phyloP scores from a whole-genome alignment of 352 stramenopile genomes.

The Globisporangium solare region DNA sequence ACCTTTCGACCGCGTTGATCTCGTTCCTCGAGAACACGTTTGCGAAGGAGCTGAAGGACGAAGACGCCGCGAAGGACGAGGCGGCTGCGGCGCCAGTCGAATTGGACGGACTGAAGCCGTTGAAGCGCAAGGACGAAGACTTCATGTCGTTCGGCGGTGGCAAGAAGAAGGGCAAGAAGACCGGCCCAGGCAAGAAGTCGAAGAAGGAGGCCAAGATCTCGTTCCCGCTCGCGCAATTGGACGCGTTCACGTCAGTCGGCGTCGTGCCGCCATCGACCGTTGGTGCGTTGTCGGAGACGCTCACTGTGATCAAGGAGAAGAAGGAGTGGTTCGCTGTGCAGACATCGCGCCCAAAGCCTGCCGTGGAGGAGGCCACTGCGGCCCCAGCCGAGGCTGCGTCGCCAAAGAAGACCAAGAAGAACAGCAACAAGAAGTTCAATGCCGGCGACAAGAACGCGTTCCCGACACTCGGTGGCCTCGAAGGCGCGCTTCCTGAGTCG shows the following conservation, averaged over 20 bases:
- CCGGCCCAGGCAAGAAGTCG: conserved; percentile 49
- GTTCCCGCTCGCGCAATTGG: conserved; percentile 69
- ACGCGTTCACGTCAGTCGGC: conserved; percentile 91
- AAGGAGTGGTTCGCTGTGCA: conserved; percentile 87
- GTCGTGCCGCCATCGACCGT: conserved; percentile 88
- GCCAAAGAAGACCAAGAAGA: conserved; percentile 60
- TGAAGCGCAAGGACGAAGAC: conserved; percentile 83
- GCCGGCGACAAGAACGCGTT: conserved; percentile 72
- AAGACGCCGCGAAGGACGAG: conserved; percentile 32
- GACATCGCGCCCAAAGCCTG: conserved; percentile 37
- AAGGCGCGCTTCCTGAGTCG: conserved; percentile 25
- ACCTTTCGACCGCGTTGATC: conserved; percentile 93
- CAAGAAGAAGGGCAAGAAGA: conserved; percentile 69
- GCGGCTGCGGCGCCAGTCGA: conserved; percentile 48
- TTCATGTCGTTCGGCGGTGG: conserved; percentile 71
- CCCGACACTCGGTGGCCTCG: conserved; percentile 63
- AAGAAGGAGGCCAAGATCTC: conserved; percentile 82
- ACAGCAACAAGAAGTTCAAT: conserved; percentile 80
- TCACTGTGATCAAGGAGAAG: conserved; percentile 94
- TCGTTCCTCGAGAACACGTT: conserved; percentile 93
- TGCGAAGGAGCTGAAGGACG: conserved; percentile 74
- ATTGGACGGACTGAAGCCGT: conserved; percentile 91
- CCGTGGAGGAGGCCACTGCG: conserved; percentile 17
- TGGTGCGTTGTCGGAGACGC: conserved; percentile 74
- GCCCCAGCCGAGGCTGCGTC: conserved; percentile 31